Evolutionary conservation across 352 stramenopile genomes (phyloP), one percentile per base, ranked within the genome.

Genomic region (Globisporangium orthogonon): DNA sequence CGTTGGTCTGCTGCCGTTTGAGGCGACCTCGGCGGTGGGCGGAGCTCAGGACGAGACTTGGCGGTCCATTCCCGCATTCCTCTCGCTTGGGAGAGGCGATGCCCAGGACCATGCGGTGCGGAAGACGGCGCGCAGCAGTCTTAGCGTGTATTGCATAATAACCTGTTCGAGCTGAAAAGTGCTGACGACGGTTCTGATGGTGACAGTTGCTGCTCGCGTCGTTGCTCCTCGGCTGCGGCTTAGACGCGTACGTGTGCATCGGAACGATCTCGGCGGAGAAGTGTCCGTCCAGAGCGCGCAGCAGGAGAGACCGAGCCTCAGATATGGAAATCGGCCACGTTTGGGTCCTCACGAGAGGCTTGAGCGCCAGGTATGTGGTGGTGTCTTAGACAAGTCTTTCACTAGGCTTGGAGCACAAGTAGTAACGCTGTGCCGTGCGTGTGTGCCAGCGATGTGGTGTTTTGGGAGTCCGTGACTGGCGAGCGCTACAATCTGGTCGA

Each of bases 201-300:
- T 14, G 44, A 15, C 67, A 93, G 83, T 31, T 91, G 7, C 63
- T 97, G 33, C 73, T 97, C 10, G 85, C 81, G 15, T 96, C 86
- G 14, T 56, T 97, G 14, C 69, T 97, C 7, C 65, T 96, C 5
- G 88, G 91, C 17, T 97, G 89, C 59, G 89, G 89, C 0, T 64
- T 97, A 2, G 80, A 95, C 51, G 86, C 87, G 2, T 97, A 82
- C 63, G 81, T 96, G 13, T 91, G 80, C 49, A 85, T 96, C n/a
- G 87, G 88, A 7, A 91, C 70, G 5, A 73, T 91, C n/a, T 73
- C 69, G 23, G 61, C 67, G 1, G 61, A 57, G 31, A 76, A 70
- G 49, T 71, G 47, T 58, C 54, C 17, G 30, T 17, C 43, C 41
- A 61, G 53, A 18, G 28, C 59, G 9, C 66, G 58, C 1, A 53